Base-by-base conservation (phyloP, 352 stramenopile genomes). In the Globisporangium takayamanum region DNA sequence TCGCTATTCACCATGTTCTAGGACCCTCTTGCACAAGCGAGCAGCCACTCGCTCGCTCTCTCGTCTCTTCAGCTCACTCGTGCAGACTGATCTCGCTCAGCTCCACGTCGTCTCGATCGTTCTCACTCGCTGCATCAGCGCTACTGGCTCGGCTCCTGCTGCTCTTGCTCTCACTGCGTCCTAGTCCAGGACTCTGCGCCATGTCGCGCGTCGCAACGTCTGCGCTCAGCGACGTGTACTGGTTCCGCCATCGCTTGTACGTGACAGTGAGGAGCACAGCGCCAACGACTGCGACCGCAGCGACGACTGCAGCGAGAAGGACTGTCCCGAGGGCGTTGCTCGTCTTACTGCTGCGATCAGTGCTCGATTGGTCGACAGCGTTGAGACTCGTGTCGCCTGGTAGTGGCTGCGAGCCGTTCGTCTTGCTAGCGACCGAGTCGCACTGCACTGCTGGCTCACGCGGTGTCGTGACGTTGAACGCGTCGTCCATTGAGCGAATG, bases 1-100 rank as follows among this genome's bases (percentile, higher is more conserved):
- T 39, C 20, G 20, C 12, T 50, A 22, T 45, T 41, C 6, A 16
- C n/a, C 5, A 0, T 25, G n/a, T 2, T 50, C 45, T 30, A 7
- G 26, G 12, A 48, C 39, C 26, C 7, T n/a, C 28, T 14, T 1
- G 11, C 33, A 39, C 33, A 39, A 10, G 33, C 33, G 33, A 39
- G 33, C 33, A 10, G 5, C 10, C 33, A 39, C 33, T n/a, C 18
- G 20, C 33, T 25, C 26, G 14, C 39, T 45, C 16, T 18, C 16
- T 8, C 5, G 5, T 50, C 14, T 4, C 15, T 51, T 18, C 28
- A 18, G 2, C 22, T 62, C 28, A 67, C 55, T 85, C 74, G 42
- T 70, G 69, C 57, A 85, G 48, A 44, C 67, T 85, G 48, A 85
- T 81, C 51, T 85, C 75, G 57, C 73, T 83, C 59, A 85, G 51